Base-by-base conservation (phyloP, 768 basidiomycete species). In the Lentinula raphanica region DNA sequence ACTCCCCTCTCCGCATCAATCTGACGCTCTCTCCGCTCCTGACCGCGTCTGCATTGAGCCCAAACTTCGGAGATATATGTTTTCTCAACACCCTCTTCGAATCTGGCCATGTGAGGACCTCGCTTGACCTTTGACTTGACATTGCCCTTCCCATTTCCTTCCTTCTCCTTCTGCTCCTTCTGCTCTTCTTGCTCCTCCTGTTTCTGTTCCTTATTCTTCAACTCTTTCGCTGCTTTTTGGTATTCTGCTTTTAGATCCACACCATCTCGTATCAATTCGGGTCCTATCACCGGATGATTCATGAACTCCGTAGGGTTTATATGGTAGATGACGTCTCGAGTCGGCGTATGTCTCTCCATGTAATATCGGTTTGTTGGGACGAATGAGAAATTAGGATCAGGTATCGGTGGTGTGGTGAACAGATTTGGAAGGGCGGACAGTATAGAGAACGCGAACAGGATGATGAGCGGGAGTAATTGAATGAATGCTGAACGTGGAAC, bases 331-430 rank as follows among this genome's bases (percentile, higher is more conserved):
- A 97, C 76, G 27, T 86, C 84, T 60, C 92, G 72, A 15, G 78
- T 79, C 36, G 75, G 75, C 31, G 96, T 95, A 50, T 84, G 77
- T 60, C 93, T 81, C 68, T 84, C 82, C n/a, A 83, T 72, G 62
- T 85, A 86, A 67, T 81, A 89, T 53, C 80, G 78, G n/a, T 79
- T 44, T 0, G 86, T 79, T 0, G 76, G 71, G 12, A 78, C 66
- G 72, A 93, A 97, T 0, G 87, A 78, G 71, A 88, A 98, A 3
- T 76, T 72, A 13, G 95, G 96, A 63, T 96, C 92, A 3, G 92
- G 90, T 2, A 82, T 76, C 0, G 84, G 78, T 6, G 84, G 68
- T 0, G 84, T 75, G n/a, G 79, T 64, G 69, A 97, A 88, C 12
- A 96, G 67, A 56, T 75, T 85, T 1, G 94, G 93, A 9, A 98